Conservation (phyloP, 2,329 filamentous ascomycete species). For the Penicillium sp. region DNA sequence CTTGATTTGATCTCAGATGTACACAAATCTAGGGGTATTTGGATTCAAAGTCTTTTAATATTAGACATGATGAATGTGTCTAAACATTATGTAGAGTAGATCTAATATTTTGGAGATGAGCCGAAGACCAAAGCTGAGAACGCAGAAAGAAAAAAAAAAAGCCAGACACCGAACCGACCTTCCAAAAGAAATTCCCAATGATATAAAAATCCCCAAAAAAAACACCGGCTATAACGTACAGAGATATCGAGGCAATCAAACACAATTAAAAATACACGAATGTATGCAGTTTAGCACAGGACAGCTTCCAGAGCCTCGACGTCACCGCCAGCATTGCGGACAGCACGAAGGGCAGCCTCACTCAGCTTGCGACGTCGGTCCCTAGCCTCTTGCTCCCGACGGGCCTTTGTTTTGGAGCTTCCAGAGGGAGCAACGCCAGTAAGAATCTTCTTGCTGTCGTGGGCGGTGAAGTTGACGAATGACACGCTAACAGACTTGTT, state of each 20-base stretch:
- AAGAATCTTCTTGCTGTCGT: slow-evolving; percentile 76
- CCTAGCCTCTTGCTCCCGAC: slow-evolving; percentile 81
- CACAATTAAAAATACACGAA: slow-evolving; percentile 13
- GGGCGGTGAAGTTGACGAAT: slow-evolving; percentile 90
- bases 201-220: slow-evolving; percentile 19
- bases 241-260: slow-evolving; percentile 13
- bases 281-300: slow-evolving; percentile 33
- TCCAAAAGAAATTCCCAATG: slow-evolving; percentile 25
- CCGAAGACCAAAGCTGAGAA: slow-evolving; percentile 13
- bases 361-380: slow-evolving; percentile 64
- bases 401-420: slow-evolving; percentile 90
- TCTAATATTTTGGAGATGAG: slow-evolving; percentile 24
- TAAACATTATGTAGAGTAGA: slow-evolving; percentile 24
- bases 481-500: slow-evolving; percentile 52
- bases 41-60: slow-evolving; percentile 4
- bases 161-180: slow-evolving; percentile 27
- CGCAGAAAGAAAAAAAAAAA: slow-evolving; percentile 8
- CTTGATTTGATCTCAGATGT: neutral
- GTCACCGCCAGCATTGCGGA: slow-evolving; percentile 48
- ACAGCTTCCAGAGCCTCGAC: slow-evolving; percentile 47
- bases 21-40: neutral
- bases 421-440: slow-evolving; percentile 90
- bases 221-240: slow-evolving; percentile 25
- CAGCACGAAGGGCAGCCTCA: slow-evolving; percentile 46
- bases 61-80: slow-evolving; percentile 21